phyloP scores from a whole-genome alignment of 805 yeast genomes.

The Candida awuae region DNA sequence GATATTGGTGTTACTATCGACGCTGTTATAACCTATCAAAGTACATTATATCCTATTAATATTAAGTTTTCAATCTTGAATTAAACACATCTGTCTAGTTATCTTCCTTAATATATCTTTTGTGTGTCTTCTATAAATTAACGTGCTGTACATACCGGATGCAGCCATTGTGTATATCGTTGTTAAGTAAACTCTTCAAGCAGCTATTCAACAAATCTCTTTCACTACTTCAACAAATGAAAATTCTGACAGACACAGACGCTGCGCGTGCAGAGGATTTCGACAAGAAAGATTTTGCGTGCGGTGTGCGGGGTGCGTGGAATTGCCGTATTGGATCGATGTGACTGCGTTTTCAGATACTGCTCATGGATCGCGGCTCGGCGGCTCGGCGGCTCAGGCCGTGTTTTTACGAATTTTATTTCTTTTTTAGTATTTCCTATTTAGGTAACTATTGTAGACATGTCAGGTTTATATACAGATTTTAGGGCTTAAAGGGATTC shows the following conservation, averaged over 20 bases:
- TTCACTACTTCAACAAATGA: not conserved
- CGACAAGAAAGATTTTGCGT: not conserved
- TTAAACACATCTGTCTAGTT: not conserved
- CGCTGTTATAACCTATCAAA: too few relatives aligned
- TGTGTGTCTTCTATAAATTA: too few relatives aligned
- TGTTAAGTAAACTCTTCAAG: not conserved
- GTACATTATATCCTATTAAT: too few relatives aligned
- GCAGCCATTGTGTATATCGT: slow-evolving; percentile 43
- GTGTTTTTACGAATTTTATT: not conserved
- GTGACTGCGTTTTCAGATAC: not conserved
- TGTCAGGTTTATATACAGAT: too few relatives aligned
- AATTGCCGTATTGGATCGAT: not conserved
- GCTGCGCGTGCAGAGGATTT: too few relatives aligned
- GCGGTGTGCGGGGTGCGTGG: slow-evolving; percentile 10
- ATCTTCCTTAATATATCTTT: too few relatives aligned
- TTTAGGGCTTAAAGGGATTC: too few relatives aligned
- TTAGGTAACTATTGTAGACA: slow-evolving; percentile 1
- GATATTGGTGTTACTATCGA: too few relatives aligned
- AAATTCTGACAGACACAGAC: slow-evolving; percentile 4
- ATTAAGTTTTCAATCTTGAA: not conserved
- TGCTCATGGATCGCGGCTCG: not conserved
- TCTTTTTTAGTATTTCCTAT: too few relatives aligned
- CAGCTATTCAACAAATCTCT: not conserved
- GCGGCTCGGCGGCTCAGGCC: not conserved
- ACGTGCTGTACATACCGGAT: slow-evolving; percentile 50